Percentiles rank a stretch among this genome's conserved stretches.
Conservation (phyloP, 2,329 filamentous ascomycete species). For the Alternaria novae-zelandiae region DNA sequence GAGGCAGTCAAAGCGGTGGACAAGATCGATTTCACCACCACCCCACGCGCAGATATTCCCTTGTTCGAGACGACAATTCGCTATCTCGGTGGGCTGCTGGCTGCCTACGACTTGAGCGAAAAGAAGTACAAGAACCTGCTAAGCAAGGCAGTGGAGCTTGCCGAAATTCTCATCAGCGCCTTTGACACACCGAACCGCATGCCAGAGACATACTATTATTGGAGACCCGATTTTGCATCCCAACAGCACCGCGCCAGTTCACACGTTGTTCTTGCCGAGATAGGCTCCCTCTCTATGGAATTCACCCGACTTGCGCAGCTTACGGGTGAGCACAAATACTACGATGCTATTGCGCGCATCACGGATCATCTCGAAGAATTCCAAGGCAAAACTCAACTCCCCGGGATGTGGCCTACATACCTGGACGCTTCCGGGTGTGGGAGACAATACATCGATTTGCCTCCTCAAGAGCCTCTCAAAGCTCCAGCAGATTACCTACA, state of each 20-base stretch:
- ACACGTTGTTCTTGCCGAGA: conserved; percentile 54
- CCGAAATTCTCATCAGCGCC: conserved; percentile 68
- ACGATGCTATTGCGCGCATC: conserved; percentile 56
- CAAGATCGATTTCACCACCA: conserved; percentile 66
- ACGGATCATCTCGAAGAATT: conserved; percentile 52
- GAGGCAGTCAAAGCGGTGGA: conserved; percentile 65
- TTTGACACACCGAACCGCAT: conserved; percentile 74
- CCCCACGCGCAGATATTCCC: conserved; percentile 61
- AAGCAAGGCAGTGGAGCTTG: conserved; percentile 68
- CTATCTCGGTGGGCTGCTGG: conserved; percentile 72
- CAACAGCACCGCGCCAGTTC: conserved; percentile 49
- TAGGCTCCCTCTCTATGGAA: conserved; percentile 57
- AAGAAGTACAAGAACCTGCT: conserved; percentile 61
- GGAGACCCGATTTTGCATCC: conserved; percentile 53
- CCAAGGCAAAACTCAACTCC: conserved; percentile 53
- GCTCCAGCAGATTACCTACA: conserved; percentile 16
- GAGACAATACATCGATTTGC: conserved; percentile 30
- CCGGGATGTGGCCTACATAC: conserved; percentile 58
- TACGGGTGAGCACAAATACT: conserved; percentile 56
- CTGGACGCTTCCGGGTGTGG: conserved; percentile 52
- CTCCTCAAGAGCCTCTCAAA: conserved; percentile 30
- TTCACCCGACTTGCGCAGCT: conserved; percentile 57
- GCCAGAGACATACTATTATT: conserved; percentile 66
- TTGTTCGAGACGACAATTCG: conserved; percentile 75
- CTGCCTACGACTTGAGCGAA: conserved; percentile 72